phyloP scores from a whole-genome alignment of 1,284 basidiomycete species.

The Cryptococcus sp. region DNA sequence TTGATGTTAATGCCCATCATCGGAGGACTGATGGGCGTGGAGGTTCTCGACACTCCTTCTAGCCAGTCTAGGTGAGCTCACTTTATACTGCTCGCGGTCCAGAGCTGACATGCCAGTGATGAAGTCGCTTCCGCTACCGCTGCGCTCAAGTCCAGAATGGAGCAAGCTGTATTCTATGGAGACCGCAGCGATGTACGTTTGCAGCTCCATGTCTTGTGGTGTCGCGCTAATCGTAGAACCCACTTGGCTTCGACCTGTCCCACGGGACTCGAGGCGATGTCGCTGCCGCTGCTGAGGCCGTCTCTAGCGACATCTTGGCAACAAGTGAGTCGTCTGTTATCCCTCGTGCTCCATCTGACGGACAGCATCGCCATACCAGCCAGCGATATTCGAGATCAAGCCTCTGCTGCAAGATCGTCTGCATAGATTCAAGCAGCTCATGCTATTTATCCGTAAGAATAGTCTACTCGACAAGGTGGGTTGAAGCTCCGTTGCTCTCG shows the following conservation, averaged over 20 bases:
- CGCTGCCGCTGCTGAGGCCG: conserved; percentile 48
- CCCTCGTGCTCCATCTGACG: not conserved
- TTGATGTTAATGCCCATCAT: conserved; percentile 34
- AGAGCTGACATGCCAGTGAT: not conserved
- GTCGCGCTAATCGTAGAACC: conserved; percentile 43
- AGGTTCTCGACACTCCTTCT: conserved; percentile 20
- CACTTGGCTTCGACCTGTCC: conserved; percentile 51
- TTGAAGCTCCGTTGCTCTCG: conserved; percentile 2
- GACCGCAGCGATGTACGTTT: conserved; percentile 39
- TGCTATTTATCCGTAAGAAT: conserved; percentile 82
- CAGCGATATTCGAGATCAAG: conserved; percentile 71
- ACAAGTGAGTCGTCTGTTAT: conserved; percentile 32
- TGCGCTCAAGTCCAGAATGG: conserved; percentile 50
- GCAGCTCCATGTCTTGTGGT: too few species aligned
- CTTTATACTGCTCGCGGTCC: too few species aligned
- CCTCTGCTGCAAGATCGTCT: conserved; percentile 71
- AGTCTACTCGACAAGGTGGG: conserved; percentile 65
- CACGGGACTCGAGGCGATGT: conserved; percentile 48
- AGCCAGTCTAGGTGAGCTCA: too few species aligned
- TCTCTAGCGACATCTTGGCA: conserved; percentile 49
- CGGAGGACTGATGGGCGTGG: conserved; percentile 40
- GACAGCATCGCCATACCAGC: conserved; percentile 67
- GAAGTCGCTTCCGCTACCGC: conserved; percentile 23
- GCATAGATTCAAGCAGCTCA: conserved; percentile 70
- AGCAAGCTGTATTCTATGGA: conserved; percentile 54